Evolutionary conservation across 1,284 basidiomycete species (phyloP), one percentile per base, ranked within the genome.

Genomic region (Malassezia sp.): DNA sequence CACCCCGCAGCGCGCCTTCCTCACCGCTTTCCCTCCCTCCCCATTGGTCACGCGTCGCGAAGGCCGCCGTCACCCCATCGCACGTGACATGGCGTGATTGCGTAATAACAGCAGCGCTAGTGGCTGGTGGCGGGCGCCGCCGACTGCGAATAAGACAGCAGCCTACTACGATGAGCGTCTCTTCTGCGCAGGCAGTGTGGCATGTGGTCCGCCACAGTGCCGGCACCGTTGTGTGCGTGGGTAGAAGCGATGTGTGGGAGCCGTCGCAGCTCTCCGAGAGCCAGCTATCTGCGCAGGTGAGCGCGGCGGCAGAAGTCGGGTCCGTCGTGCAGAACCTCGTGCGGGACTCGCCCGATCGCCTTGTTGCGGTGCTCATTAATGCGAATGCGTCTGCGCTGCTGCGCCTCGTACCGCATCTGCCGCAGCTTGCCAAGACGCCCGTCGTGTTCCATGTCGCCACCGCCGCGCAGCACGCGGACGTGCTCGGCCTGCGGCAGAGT

Each of bases 401-500:
- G 27, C 53, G 58, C 15, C 56, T 68, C 42, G 54, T 66, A 35
- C 63, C 65, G 11, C 54, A 61, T 42, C 63, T 68, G 24, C 51
- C 59, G 35, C 49, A 53, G 43, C 56, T 68, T 22, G 52, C 58
- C 42, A 45, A 52, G 32, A 50, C 49, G 5, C 63, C 63, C 17
- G 41, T 58, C 38, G 61, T 66, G 35, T 50, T 66, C 35, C 63
- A 66, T 23, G 50, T 68, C 12, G 56, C 55, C 24, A 62, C 54
- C 38, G 38, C 45, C 8, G 73, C 75, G 41, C 78, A 81, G 59
- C 74, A 82, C 42, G 75, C 78, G 18, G 77, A 80, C 54, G 73
- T 77, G 10, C 74, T 81, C 40, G 68, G 77, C 3, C 74, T 83
- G 32, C 76, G 77, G 22, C 76, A 78, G 18, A 74, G 77, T 9